Evolutionary conservation across 257 asterid genomes (phyloP), one percentile per base, ranked within the genome.

Genomic region (Orobanche coerulescens): DNA sequence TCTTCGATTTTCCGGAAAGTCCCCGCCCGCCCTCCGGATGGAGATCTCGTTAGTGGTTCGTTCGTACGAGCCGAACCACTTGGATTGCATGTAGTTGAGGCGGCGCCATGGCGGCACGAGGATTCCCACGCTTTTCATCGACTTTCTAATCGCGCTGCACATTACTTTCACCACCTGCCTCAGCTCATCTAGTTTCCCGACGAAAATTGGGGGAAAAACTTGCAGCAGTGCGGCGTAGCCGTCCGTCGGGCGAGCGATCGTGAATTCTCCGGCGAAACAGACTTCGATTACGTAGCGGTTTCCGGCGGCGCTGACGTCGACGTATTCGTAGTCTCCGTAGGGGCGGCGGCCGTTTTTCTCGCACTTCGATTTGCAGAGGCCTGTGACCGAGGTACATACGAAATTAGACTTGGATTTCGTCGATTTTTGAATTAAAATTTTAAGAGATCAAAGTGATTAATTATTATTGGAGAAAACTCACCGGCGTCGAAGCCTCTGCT

Each of bases 101-200:
- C 88, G 76, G 59, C 96, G 84, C 95, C 96, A 88, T 1, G 96
- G 95, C 10, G 96, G 84, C 55, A 85, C 71, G 31, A 50, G 54
- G 24, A 88, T 71, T 22, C 67, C 78, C 16, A 48, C 69, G 3
- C 61, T 73, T 15, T 66, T 75, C 95, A 88, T 79, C 6, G 93
- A 85, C 61, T 64, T 81, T 57, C 70, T 78, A 0, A 83, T 75
- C 0, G 86, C 83, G 0, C 15, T 51, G 70, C 82, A 76, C 95
- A 83, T 88, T 5, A 85, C 24, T 59, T 48, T 83, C 11, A 73
- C 77, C 0, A 85, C 60, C 65, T 78, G 73, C 68, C 80, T 83
- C 18, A 83, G 43, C 18, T 85, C 83, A 3, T 77, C 82, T 4
- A 58, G 52, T 40, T 67, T 68, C 0, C 82, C 84, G 0, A 85